Evolutionary conservation across 2,329 filamentous ascomycete genomes (phyloP), one percentile per base, ranked within the genome.

Genomic region (Neopestalotiopsis rosae): DNA sequence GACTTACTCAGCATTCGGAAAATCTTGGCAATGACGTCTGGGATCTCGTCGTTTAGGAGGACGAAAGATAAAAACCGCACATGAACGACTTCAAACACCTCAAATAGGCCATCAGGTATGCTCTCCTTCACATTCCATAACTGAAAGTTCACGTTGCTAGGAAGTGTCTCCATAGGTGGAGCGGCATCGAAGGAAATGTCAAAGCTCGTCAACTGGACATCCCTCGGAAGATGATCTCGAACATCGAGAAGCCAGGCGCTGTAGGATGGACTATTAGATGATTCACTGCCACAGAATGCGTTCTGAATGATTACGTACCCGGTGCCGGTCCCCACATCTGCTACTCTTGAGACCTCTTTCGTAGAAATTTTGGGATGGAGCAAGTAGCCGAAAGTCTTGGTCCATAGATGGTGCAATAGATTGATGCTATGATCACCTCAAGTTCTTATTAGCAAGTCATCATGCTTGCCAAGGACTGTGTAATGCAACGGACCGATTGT

Each of bases 251-350:
- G 69, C 69, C 70, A 72, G 12, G 70, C 70, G 2, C 71, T 71
- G 40, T 24, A 24, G 1, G 45, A 14, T 62, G 3, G 57, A 67
- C 24, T 28, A 28, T 28, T 28, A 28, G 24, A 28, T 28, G 3
- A 28, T 28, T 28, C 24, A 28, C 24, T 28, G 24, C 24, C 24
- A 4, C 3, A 28, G 17, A 45, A 42, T 61, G 65, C 57, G 57
- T 30, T 28, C 24, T 28, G 24, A 28, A 28, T 28, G 24, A 28
- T 28, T 28, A 38, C 34, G 10, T 38, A 76, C 74, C 68, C 73
- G 14, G 75, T 76, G 32, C 75, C 74, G 4, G 72, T 74, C 28
- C 74, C 76, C 20, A 77, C 69, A 61, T 77, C 76, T 38, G 74
- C 74, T 10, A 77, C 61, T 5, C 71, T 40, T 32, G 68, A 59